Conservation (phyloP, 352 stramenopile genomes). For the Phytophthora capsici region DNA sequence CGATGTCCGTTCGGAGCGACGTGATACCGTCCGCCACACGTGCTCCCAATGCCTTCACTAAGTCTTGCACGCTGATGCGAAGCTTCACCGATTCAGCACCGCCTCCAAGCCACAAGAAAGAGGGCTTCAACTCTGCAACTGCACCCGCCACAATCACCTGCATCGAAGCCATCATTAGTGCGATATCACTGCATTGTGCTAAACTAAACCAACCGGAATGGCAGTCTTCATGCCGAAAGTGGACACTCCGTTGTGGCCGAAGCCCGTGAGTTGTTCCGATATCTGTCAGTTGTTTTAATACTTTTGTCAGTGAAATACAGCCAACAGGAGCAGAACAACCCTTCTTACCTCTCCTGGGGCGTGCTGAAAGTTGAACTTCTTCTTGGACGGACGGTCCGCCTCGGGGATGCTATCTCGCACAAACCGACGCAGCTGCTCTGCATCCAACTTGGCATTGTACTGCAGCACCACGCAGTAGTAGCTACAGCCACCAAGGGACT, state of each 20-base stretch:
- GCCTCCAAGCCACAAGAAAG: slow-evolving; percentile 84
- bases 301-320: background rate
- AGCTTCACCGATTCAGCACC: slow-evolving; percentile 83
- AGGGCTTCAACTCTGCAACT: slow-evolving; percentile 48
- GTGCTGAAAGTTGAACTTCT: slow-evolving; percentile 91
- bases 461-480: slow-evolving; percentile 89
- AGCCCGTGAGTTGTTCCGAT: slow-evolving; percentile 81
- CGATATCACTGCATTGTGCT: no score
- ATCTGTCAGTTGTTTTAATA: slow-evolving; percentile 28
- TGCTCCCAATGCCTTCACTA: slow-evolving; percentile 59
- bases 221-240: slow-evolving; percentile 78
- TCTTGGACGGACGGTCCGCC: slow-evolving; percentile 60
- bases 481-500: slow-evolving; percentile 18
- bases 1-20: slow-evolving; percentile 49
- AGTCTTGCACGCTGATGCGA: slow-evolving; percentile 69
- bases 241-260: slow-evolving; percentile 86
- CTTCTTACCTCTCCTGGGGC: slow-evolving; percentile 57
- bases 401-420: slow-evolving; percentile 71
- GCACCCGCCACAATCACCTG: slow-evolving; percentile 78
- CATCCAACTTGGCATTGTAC: slow-evolving; percentile 87
- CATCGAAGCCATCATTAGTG: background rate
- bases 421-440: slow-evolving; percentile 84
- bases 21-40: slow-evolving; percentile 69
- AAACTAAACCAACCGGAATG: slow-evolving; percentile 54
- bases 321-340: background rate